Evolutionary conservation across 768 basidiomycete species (phyloP), one percentile per base, ranked within the genome.

Genomic region (Serendipita indica): DNA sequence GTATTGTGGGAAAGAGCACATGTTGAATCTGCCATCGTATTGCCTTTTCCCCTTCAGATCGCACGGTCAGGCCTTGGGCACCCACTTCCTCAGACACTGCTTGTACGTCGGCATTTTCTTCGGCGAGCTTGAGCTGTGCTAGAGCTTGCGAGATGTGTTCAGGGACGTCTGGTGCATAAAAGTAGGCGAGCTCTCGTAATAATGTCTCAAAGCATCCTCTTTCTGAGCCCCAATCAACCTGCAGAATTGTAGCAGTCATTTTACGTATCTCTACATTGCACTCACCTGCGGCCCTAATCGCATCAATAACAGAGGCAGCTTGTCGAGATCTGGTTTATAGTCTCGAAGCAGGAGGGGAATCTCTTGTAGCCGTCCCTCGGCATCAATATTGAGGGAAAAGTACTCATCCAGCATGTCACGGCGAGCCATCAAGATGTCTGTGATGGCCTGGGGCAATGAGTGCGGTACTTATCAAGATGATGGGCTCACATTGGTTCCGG

Each of bases 211-310:
- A 97, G 66, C 96, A 99, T 60, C 81, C 84, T 28, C 73, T 73
- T 67, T 99, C 96, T 0, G 78, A 75, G 18, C 76, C 75, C 96
- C 96, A 99, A 65, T 92, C 75, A 27, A 97, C 90, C 87, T 97
- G 63, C 16, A 25, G 33, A 20, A 30, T 22, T 16, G n/a, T 43
- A n/a, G 3, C n/a, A n/a, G 16, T 43, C 6, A 10, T 43, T 18
- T 6, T n/a, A n/a, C n/a, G 16, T 4, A 3, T 6, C 16, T 6
- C 3, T 25, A n/a, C 6, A n/a, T 18, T 18, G 7, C 7, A 66
- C 71, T 62, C 46, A 90, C 92, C 77, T 87, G 84, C n/a, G 91
- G 88, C 0, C 90, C 93, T 3, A 96, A 79, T 39, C 91, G 79
- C 83, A 97, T 86, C 41, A 94, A 74, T 62, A 97, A 89, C 59